Conservation (phyloP, 2,329 filamentous ascomycete species). For the Xylariaceae sp. region DNA sequence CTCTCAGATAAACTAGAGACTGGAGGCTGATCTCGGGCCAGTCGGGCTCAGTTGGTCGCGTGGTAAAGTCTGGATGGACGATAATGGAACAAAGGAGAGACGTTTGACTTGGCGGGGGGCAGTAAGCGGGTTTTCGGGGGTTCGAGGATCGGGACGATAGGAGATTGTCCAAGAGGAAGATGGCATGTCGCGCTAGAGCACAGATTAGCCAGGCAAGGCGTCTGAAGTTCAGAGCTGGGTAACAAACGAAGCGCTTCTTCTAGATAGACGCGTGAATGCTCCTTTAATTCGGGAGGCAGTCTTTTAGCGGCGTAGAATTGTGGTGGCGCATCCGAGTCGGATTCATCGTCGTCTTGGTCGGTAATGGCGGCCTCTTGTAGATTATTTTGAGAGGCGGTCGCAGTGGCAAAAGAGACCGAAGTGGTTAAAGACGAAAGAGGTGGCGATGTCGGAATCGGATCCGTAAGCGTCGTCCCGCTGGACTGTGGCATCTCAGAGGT, state of each 20-base stretch:
- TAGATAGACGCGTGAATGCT: conserved; percentile 73
- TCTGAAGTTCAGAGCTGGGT: neutral
- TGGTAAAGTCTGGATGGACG: conserved; percentile 82
- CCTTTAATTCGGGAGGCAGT: conserved; percentile 67
- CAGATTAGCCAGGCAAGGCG: conserved; percentile 14
- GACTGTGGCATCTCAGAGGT: conserved; percentile 17
- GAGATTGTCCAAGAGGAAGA: conserved; percentile 69
- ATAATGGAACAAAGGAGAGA: conserved; percentile 80
- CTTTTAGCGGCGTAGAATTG: conserved; percentile 60
- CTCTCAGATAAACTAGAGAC: conserved; percentile 73
- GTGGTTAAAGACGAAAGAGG: conserved; percentile 20
- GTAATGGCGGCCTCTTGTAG: neutral
- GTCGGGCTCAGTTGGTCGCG: conserved; percentile 67
- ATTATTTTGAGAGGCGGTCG: conserved; percentile 3
- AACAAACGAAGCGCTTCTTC: conserved; percentile 74
- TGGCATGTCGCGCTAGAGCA: conserved; percentile 56
- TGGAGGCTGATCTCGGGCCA: conserved; percentile 67
- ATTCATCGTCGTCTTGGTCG: neutral
- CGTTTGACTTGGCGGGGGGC: conserved; percentile 75
- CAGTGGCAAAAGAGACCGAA: conserved; percentile 4
- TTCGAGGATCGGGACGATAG: conserved; percentile 55
- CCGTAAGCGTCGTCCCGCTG: neutral
- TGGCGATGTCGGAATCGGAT: conserved; percentile 13
- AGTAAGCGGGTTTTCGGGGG: conserved; percentile 52
- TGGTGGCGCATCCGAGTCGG: conserved; percentile 4